These are phyloP conservation scores for Ceriops zippeliana DNA, from an alignment of 345 rosid genomes.

Conservation along the genomic window DNA sequence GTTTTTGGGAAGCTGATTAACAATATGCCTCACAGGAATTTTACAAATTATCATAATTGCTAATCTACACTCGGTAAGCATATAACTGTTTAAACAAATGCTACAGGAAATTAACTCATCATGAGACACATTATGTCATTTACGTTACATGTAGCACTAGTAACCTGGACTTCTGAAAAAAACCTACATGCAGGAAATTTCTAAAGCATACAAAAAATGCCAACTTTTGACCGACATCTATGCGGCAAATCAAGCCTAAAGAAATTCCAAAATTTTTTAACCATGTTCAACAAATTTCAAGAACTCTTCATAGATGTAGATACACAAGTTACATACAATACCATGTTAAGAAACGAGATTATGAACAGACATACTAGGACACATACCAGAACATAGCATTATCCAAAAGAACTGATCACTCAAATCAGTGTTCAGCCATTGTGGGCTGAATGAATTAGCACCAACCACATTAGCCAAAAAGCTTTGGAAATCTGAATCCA, in stretches of 20 bases:
- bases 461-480: constrained; percentile 1
- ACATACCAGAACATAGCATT: background rate
- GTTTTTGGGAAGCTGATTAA: too few relatives aligned
- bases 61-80: background rate
- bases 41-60: background rate
- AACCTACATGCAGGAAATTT: background rate
- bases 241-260: background rate
- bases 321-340: background rate
- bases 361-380: background rate
- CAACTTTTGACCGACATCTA: background rate
- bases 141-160: background rate
- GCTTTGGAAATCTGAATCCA: background rate
- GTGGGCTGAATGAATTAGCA: background rate
- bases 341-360: background rate
- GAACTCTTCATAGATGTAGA: background rate
- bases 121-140: background rate
- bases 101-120: background rate
- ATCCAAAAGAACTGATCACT: background rate
- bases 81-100: background rate
- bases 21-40: too few relatives aligned
- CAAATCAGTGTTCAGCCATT: background rate
- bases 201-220: background rate
- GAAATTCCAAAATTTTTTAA: background rate
- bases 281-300: constrained; percentile 2
- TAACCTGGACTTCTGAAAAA: background rate